Base-by-base conservation (phyloP, 495 filamentous ascomycete species). In the Podospora appendiculata region DNA sequence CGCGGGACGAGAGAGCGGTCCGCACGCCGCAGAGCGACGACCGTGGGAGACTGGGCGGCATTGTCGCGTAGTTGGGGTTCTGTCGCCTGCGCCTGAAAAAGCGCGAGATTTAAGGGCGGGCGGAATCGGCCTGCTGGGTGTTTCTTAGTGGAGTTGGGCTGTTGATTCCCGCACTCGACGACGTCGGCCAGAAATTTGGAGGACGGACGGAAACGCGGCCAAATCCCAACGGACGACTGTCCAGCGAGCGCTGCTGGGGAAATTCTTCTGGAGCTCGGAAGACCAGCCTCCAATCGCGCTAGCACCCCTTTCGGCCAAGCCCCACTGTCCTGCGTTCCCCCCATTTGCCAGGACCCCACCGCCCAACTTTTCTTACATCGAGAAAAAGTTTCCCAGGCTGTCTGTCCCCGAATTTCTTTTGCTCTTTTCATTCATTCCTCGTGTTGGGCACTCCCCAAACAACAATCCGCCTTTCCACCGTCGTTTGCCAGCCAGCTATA, bases 1-100 rank as follows among this genome's bases (percentile, higher is more conserved):
- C 86, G 82, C 67, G 88, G 81, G 68, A 32, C 18, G 56, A 52
- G 54, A 67, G 47, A 50, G 58, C 50, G 52, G 53, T 16, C 47
- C 56, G 59, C 19, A 65, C 46, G 51, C 57, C 56, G 54, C 45
- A 47, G 50, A 61, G 41, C 39, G 64, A 50, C 47, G 59, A 44
- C 41, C 49, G 46, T 8, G 55, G 48, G 2, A 58, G 32, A 25
- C 40, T 44, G 13, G 58, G 51, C 32, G 55, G 48, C 58, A 58
- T 61, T 47, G 47, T 60, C 32, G 47, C 39, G 47, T 55, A 57
- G 57, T 55, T 53, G 45, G 57, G 48, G 33, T 47, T 34, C 32
- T 47, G 45, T 11, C 18, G 25, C 25, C 25, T 25, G 25, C 25
- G 25, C 25, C 2, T 25, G 25, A 25, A 25, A 25, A 5, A 25